Conservation (phyloP, 2,329 filamentous ascomycete genomes). For the Polytolypa hystricis region DNA sequence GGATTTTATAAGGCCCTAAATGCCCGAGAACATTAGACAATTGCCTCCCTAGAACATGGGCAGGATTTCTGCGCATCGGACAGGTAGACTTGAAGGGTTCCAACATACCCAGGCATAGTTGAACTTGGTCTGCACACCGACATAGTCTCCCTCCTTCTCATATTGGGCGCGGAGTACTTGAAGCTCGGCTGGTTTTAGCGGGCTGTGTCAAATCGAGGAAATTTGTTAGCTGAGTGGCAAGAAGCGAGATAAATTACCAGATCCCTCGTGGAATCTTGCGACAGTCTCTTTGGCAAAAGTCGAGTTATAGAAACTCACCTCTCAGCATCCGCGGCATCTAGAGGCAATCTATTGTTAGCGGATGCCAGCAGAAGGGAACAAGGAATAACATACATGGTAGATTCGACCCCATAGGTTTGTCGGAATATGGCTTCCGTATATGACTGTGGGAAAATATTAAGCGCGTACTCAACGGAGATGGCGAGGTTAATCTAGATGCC, state of each 20-base stretch:
- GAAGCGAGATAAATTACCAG: too few relatives aligned
- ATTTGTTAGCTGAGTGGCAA: background rate
- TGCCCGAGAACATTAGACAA: background rate
- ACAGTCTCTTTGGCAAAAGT: too few relatives aligned
- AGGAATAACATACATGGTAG: slow-evolving; percentile 36
- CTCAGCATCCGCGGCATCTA: slow-evolving; percentile 91
- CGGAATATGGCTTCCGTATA: too few relatives aligned
- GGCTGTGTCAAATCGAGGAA: slow-evolving; percentile 39
- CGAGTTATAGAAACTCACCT: slow-evolving; percentile 50
- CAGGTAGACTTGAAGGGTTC: slow-evolving; percentile 1
- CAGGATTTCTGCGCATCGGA: background rate
- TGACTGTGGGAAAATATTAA: too few relatives aligned
- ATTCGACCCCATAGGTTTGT: slow-evolving; percentile 31
- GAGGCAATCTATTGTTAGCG: slow-evolving; percentile 11
- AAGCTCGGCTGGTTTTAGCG: slow-evolving; percentile 83
- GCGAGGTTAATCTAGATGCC: too few relatives aligned
- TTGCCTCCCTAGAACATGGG: background rate
- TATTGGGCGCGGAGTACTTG: slow-evolving; percentile 88
- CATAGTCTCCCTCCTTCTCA: slow-evolving; percentile 94
- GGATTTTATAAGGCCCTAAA: slow-evolving; percentile 88
- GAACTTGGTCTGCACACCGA: slow-evolving; percentile 96
- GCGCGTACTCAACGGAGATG: too few relatives aligned
- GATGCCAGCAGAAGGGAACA: slow-evolving; percentile 9
- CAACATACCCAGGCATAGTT: slow-evolving; percentile 89
- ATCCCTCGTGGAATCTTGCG: background rate